Evolutionary conservation across 345 rosid species (phyloP).

Genomic region (Eucalyptus curtisii): DNA sequence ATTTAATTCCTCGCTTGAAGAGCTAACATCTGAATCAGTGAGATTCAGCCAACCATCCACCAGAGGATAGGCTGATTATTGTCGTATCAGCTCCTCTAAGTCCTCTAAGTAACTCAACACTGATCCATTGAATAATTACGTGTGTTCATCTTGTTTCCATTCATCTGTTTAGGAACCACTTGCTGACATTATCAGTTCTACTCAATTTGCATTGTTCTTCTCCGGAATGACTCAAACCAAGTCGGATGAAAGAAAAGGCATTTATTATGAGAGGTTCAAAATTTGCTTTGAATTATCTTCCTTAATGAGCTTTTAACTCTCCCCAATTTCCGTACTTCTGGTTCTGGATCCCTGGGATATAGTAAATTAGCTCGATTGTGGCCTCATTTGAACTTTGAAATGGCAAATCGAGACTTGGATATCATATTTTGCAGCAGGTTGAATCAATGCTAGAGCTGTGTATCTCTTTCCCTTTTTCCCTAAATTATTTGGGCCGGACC

Average conservation of each 20-base stretch:
- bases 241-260: neutral
- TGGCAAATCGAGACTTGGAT: neutral
- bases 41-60: neutral
- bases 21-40: neutral
- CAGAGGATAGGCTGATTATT: neutral
- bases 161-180: neutral
- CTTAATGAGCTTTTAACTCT: neutral
- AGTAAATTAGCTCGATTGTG: too few relatives aligned
- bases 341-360: too few relatives aligned
- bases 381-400: too few relatives aligned
- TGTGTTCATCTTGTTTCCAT: neutral
- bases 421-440: neutral
- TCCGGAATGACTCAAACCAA: neutral
- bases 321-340: neutral
- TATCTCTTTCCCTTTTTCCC: neutral
- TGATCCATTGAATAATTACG: neutral
- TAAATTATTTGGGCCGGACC: neutral
- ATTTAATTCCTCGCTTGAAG: neutral
- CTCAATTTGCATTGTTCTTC: neutral
- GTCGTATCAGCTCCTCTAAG: neutral
- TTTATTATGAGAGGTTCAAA: neutral
- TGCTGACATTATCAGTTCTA: neutral
- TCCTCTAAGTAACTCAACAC: neutral
- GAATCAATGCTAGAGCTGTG: neutral
- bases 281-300: neutral